These are phyloP conservation scores for Cystoderma amianthinum DNA, from an alignment of 768 basidiomycete species.

Conservation along the genomic window DNA sequence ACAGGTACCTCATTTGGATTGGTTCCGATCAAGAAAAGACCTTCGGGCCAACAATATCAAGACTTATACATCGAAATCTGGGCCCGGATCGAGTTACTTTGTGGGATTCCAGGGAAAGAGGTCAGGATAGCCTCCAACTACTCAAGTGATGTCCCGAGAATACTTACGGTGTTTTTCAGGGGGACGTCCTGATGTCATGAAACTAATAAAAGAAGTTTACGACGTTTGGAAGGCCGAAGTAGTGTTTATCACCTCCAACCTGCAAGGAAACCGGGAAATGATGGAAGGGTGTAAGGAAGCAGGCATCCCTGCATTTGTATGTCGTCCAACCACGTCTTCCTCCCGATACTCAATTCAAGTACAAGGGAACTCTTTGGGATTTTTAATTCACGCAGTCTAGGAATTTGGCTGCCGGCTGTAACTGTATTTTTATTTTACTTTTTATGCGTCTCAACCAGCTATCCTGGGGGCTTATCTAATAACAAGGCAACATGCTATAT, in stretches of 20 bases:
- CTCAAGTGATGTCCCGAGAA: not conserved
- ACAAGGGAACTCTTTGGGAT: constrained; percentile 68
- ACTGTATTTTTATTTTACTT: too few species aligned
- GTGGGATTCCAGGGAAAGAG: constrained; percentile 74
- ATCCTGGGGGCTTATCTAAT: too few species aligned
- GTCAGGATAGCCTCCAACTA: constrained; percentile 24
- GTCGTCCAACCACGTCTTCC: too few species aligned
- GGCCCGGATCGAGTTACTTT: constrained; percentile 65
- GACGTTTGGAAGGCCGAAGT: constrained; percentile 79
- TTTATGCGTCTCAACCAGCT: too few species aligned
- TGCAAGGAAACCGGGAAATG: constrained; percentile 71
- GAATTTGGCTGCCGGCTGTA: too few species aligned
- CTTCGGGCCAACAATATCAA: constrained; percentile 74
- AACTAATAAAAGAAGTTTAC: constrained; percentile 67
- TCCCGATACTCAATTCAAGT: too few species aligned
- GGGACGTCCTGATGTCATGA: constrained; percentile 74
- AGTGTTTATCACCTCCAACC: constrained; percentile 80
- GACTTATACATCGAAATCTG: constrained; percentile 60
- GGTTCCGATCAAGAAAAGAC: constrained; percentile 83
- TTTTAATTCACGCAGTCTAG: constrained; percentile 31
- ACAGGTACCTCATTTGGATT: constrained; percentile 80
- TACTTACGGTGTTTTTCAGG: constrained; percentile 19
- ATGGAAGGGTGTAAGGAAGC: constrained; percentile 75
- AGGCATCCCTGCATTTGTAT: constrained; percentile 61
- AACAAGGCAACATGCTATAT: too few species aligned